Evolutionary conservation across 139 green algal species (phyloP).

Genomic region (Ettlia oleoabundans): DNA sequence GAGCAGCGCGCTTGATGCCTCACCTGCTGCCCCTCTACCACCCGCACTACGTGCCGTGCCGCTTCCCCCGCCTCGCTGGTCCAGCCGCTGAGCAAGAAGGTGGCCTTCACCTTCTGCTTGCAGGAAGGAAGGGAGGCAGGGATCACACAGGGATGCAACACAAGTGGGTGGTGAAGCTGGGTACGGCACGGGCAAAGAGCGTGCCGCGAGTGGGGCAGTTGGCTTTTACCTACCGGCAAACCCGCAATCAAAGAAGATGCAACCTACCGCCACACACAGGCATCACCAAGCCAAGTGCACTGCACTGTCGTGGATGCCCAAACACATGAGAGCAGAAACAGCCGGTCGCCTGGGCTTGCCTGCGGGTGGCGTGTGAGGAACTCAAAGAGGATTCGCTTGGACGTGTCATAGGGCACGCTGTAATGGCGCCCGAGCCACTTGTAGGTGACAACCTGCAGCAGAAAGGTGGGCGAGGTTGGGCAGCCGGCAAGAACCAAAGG

Average conservation of each 20-base stretch:
- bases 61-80: constrained; percentile 8
- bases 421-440: constrained; percentile 59
- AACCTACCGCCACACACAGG: too few relatives aligned
- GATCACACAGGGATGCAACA: not conserved
- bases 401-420: constrained; percentile 45
- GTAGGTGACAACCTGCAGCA: constrained; percentile 55
- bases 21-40: constrained; percentile 39
- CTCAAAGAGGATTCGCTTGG: constrained; percentile 56
- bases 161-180: too few relatives aligned
- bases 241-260: too few relatives aligned
- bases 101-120: constrained; percentile 52
- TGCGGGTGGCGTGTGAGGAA: constrained; percentile 41
- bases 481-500: too few relatives aligned
- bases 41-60: constrained; percentile 28
- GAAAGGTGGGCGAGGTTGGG: not conserved
- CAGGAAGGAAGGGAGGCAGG: not conserved
- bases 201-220: too few relatives aligned
- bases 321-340: not conserved
- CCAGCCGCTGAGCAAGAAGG: constrained; percentile 61
- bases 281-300: too few relatives aligned
- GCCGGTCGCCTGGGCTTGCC: not conserved
- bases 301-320: not conserved
- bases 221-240: too few relatives aligned
- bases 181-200: too few relatives aligned
- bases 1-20: not conserved